phyloP scores from a whole-genome alignment of 257 asterid species.

The Vinca minor region DNA sequence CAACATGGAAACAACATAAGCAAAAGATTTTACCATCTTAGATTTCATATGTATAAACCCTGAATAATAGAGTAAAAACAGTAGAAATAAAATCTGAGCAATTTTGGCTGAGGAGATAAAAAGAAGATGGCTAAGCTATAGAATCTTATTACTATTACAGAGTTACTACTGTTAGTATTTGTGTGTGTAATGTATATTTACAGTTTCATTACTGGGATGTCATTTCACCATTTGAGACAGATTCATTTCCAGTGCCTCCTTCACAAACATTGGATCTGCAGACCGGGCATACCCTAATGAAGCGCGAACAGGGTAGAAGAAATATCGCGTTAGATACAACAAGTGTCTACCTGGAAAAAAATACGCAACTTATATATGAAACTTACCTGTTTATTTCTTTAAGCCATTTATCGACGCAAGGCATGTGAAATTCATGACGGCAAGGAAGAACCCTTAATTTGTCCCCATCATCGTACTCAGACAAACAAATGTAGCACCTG shows the following conservation, averaged over 20 bases:
- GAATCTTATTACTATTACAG: not conserved
- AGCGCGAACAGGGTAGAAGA: constrained; percentile 18
- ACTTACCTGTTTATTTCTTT: constrained; percentile 70
- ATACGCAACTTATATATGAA: not conserved
- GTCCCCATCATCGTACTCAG: constrained; percentile 71
- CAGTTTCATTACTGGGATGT: constrained; percentile 18
- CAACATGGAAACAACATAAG: not conserved
- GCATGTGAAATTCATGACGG: constrained; percentile 58
- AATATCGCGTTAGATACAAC: not conserved
- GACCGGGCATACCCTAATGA: constrained; percentile 67
- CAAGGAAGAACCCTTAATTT: constrained; percentile 72
- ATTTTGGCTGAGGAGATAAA: not conserved
- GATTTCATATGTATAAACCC: not conserved
- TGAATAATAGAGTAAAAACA: not conserved
- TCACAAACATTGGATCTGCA: constrained; percentile 68
- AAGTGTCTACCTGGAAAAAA: not conserved
- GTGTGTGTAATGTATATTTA: constrained; percentile 17
- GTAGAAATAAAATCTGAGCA: not conserved
- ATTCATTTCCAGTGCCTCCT: constrained; percentile 39
- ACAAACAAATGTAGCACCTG: constrained; percentile 76
- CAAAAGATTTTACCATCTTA: not conserved
- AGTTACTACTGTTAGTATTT: not conserved
- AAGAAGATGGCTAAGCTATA: not conserved
- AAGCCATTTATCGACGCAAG: constrained; percentile 78
- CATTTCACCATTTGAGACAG: constrained; percentile 26